Percentiles rank a stretch among this genome's conserved stretches.
Evolutionary conservation across 176 grass and related monocot species (phyloP).

Genomic region (Musa schizocarpa): DNA sequence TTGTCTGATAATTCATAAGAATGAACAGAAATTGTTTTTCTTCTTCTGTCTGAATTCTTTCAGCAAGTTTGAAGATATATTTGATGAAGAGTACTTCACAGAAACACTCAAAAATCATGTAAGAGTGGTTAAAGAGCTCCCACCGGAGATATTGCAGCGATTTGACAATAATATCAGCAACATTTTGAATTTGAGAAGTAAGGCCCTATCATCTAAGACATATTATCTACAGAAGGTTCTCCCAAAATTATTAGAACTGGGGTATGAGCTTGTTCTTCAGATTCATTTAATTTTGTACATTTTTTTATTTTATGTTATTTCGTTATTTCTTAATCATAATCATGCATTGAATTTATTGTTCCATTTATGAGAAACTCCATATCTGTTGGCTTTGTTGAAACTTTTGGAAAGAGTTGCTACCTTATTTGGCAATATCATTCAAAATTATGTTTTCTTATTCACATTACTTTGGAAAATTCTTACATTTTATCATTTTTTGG

Average conservation of each 20-base stretch:
- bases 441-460: background rate
- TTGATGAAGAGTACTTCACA: slow-evolving; percentile 84
- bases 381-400: background rate
- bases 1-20: background rate
- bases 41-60: slow-evolving; percentile 1
- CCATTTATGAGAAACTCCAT: background rate
- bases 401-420: background rate
- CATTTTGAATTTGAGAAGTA: slow-evolving; percentile 95
- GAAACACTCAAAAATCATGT: slow-evolving; percentile 54
- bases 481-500: no score
- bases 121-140: slow-evolving; percentile 61
- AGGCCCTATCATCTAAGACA: slow-evolving; percentile 54
- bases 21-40: background rate
- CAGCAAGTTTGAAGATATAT: slow-evolving; percentile 90
- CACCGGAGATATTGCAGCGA: slow-evolving; percentile 44
- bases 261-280: slow-evolving; percentile 26
- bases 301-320: background rate
- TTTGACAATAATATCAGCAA: slow-evolving; percentile 73
- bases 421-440: background rate
- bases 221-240: slow-evolving; percentile 83
- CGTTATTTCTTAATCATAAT: background rate
- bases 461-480: no score
- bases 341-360: background rate
- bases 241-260: slow-evolving; percentile 70
- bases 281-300: background rate